Percentiles rank a stretch among this genome's conserved stretches.
phyloP scores from a whole-genome alignment of 257 asterid genomes.

The Asclepias syriaca region DNA sequence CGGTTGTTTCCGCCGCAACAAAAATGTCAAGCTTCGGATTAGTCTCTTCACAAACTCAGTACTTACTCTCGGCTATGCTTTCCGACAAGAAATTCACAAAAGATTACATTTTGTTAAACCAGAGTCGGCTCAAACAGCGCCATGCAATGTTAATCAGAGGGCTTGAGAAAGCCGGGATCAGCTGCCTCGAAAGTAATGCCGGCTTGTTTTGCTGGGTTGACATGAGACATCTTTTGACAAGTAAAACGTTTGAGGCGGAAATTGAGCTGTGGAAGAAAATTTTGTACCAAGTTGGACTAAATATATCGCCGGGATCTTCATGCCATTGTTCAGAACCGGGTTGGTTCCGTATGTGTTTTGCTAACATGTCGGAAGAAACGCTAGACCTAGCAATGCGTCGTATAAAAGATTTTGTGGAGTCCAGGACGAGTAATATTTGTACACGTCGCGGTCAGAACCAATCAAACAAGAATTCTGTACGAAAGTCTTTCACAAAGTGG shows the following conservation, averaged over 20 bases:
- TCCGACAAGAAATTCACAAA: slow-evolving; percentile 55
- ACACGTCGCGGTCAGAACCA: slow-evolving; percentile 5
- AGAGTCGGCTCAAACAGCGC: slow-evolving; percentile 44
- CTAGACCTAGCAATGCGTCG: slow-evolving; percentile 54
- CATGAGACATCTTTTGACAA: slow-evolving; percentile 57
- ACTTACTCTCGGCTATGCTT: slow-evolving; percentile 60
- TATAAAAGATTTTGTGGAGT: slow-evolving; percentile 35
- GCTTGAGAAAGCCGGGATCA: slow-evolving; percentile 39
- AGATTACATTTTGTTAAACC: slow-evolving; percentile 45
- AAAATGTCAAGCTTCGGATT: slow-evolving; percentile 88
- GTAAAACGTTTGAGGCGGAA: slow-evolving; percentile 50
- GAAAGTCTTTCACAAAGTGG: slow-evolving; percentile 55
- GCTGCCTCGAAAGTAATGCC: slow-evolving; percentile 59
- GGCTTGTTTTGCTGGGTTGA: slow-evolving; percentile 86
- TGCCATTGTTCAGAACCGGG: slow-evolving; percentile 84
- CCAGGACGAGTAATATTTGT: background rate
- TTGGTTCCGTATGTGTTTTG: slow-evolving; percentile 81
- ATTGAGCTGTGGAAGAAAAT: slow-evolving; percentile 76
- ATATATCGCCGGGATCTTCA: slow-evolving; percentile 81
- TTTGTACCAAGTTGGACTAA: slow-evolving; percentile 71
- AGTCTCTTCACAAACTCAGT: slow-evolving; percentile 77
- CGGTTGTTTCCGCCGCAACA: slow-evolving; percentile 71
- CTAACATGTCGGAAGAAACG: slow-evolving; percentile 73
- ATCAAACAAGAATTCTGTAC: slow-evolving; percentile 32
- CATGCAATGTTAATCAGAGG: slow-evolving; percentile 56